phyloP scores from a whole-genome alignment of 2,329 filamentous ascomycete genomes.

The Epicoccum sorghinum region DNA sequence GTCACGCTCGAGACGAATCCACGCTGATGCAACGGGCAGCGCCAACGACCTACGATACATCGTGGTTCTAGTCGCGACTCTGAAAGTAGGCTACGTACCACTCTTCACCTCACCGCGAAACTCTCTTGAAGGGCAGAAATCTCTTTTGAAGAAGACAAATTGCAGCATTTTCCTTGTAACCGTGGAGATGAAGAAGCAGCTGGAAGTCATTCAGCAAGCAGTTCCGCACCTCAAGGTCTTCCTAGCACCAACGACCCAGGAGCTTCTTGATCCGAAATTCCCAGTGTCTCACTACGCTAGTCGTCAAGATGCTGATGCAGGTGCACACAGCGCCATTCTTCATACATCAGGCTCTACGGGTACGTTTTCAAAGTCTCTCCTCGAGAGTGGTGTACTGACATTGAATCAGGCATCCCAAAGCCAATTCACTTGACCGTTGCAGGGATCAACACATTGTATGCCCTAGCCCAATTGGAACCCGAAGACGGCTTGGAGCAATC shows the following conservation, averaged over 20 bases:
- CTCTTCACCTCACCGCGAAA: constrained; percentile 10
- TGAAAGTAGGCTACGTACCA: constrained; percentile 12
- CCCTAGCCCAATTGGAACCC: not conserved
- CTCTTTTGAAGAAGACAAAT: constrained; percentile 3
- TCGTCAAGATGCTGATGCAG: not conserved
- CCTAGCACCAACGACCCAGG: not conserved
- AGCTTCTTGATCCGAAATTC: constrained; percentile 1
- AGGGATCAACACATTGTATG: not conserved
- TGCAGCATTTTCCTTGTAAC: constrained; percentile 11
- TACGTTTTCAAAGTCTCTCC: not conserved
- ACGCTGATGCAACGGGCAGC: not conserved
- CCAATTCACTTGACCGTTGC: constrained; percentile 6
- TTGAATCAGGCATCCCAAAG: constrained; percentile 6
- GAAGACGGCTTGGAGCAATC: constrained; percentile 1
- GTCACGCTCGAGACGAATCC: too few species aligned
- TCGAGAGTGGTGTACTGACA: not conserved
- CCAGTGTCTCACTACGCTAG: not conserved
- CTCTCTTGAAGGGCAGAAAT: constrained; percentile 8
- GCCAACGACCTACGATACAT: constrained; percentile 15
- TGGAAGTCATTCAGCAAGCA: not conserved
- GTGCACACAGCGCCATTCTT: not conserved
- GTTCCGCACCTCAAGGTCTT: not conserved
- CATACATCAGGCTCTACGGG: constrained; percentile 15
- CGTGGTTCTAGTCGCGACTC: constrained; percentile 1
- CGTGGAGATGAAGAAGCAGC: not conserved